phyloP scores from a whole-genome alignment of 768 basidiomycete species.

The Pleurotus eryngii region DNA sequence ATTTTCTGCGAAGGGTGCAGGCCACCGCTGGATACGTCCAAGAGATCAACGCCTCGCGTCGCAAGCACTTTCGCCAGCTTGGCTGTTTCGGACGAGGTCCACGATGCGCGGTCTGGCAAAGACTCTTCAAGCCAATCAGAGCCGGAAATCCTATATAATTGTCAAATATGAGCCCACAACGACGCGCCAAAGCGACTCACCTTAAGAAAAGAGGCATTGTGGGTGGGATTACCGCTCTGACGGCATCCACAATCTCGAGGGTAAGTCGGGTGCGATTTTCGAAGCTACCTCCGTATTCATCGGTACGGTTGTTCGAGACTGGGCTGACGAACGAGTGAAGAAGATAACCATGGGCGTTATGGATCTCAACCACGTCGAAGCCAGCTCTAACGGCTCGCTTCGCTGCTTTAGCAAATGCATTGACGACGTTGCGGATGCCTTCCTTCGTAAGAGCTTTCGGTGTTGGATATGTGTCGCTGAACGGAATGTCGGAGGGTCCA shows the following conservation, averaged over 20 bases:
- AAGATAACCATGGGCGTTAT: conserved; percentile 64
- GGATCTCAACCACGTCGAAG: conserved; percentile 60
- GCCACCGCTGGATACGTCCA: conserved; percentile 73
- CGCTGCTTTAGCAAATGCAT: conserved; percentile 51
- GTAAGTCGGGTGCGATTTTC: conserved; percentile 65
- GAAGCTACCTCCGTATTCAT: conserved; percentile 68
- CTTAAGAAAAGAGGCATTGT: conserved; percentile 72
- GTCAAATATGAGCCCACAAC: neutral
- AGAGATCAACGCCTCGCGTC: conserved; percentile 67
- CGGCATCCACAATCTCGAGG: conserved; percentile 60
- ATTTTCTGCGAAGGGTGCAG: conserved; percentile 41
- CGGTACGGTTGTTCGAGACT: conserved; percentile 56
- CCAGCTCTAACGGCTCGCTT: conserved; percentile 56
- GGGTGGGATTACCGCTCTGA: conserved; percentile 56
- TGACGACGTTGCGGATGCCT: conserved; percentile 54
- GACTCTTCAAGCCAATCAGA: conserved; percentile 70
- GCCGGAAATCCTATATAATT: conserved; percentile 51
- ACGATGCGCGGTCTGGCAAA: conserved; percentile 56
- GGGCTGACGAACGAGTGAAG: conserved; percentile 59
- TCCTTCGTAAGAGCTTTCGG: conserved; percentile 57
- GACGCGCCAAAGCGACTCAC: conserved; percentile 26
- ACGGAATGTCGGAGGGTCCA: conserved; percentile 54
- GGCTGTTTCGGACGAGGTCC: conserved; percentile 69
- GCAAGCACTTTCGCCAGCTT: conserved; percentile 55
- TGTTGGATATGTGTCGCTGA: conserved; percentile 36